Conservation (phyloP, 108 stramenopile genomes). For the Cyclotella atomus region DNA sequence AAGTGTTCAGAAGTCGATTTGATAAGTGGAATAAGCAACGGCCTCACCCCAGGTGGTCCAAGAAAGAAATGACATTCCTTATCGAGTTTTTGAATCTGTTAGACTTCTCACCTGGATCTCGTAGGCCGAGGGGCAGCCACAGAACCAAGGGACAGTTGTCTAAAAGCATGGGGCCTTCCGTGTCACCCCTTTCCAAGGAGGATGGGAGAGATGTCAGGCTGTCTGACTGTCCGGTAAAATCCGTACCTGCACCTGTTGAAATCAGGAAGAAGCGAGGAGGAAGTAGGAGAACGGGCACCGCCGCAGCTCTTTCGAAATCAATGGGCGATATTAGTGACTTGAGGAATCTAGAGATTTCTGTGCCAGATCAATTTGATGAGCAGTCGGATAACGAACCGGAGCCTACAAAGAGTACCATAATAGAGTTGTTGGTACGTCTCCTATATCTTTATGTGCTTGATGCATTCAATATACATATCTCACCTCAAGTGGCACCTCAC, state of each 20-base stretch:
- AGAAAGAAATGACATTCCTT: conserved; percentile 3
- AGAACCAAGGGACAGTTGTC: conserved; percentile 1
- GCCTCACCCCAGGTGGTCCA: conserved; percentile 7
- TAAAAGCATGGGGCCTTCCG: not conserved
- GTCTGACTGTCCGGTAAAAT: not conserved
- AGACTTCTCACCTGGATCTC: not conserved
- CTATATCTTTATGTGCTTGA: not conserved
- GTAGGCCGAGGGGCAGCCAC: not conserved
- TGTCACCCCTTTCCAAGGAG: not conserved
- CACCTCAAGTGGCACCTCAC: not conserved
- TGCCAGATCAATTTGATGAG: not conserved
- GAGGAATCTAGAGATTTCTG: not conserved
- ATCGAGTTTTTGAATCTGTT: conserved; percentile 13
- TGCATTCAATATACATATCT: not conserved
- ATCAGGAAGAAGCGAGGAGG: not conserved
- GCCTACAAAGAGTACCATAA: not conserved
- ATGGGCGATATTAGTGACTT: not conserved
- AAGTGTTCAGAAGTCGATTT: not conserved
- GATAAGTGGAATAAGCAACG: conserved; percentile 7
- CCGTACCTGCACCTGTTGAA: not conserved
- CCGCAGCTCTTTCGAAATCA: not conserved
- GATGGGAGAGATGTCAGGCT: conserved; percentile 12
- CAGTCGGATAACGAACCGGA: not conserved
- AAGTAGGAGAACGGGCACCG: not conserved
- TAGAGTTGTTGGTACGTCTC: conserved; percentile 1